A percentile compares a stretch with the other conserved stretches of the same genome.
Conservation (phyloP, 192 early-diverging fungal species). For the Dimargaris cristalligena region DNA sequence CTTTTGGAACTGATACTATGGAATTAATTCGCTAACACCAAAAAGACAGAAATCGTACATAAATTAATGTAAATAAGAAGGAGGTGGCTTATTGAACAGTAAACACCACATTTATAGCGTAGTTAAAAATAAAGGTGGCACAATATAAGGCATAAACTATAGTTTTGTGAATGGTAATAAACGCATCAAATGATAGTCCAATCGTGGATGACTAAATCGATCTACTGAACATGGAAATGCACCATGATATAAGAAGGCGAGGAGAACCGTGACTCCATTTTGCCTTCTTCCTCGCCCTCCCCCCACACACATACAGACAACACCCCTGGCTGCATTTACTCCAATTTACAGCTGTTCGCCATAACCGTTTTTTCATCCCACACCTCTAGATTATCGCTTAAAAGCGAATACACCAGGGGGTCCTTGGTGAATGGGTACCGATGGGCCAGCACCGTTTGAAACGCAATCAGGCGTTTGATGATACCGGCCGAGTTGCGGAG, state of each 20-base stretch:
- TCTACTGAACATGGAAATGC: background rate
- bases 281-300: background rate
- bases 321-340: too few species aligned
- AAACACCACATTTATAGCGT: background rate
- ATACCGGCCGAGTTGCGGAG: slow-evolving; percentile 36
- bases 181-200: background rate
- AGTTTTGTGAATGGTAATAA: background rate
- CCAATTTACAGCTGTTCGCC: background rate
- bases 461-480: slow-evolving; percentile 36
- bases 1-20: too few species aligned
- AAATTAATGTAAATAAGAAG: too few species aligned
- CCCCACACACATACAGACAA: too few species aligned
- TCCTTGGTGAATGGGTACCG: slow-evolving; percentile 32
- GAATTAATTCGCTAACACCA: too few species aligned
- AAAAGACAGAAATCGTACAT: too few species aligned
- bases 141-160: too few species aligned
- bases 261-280: background rate
- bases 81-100: too few species aligned
- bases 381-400: background rate
- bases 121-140: background rate
- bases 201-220: background rate
- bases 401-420: slow-evolving; percentile 15
- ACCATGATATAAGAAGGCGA: background rate
- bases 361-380: slow-evolving; percentile 6
- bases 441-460: slow-evolving; percentile 26